Evolutionary conservation across 1,284 basidiomycete genomes (phyloP), one percentile per base, ranked within the genome.

Genomic region (Ceratobasidium papillatum): DNA sequence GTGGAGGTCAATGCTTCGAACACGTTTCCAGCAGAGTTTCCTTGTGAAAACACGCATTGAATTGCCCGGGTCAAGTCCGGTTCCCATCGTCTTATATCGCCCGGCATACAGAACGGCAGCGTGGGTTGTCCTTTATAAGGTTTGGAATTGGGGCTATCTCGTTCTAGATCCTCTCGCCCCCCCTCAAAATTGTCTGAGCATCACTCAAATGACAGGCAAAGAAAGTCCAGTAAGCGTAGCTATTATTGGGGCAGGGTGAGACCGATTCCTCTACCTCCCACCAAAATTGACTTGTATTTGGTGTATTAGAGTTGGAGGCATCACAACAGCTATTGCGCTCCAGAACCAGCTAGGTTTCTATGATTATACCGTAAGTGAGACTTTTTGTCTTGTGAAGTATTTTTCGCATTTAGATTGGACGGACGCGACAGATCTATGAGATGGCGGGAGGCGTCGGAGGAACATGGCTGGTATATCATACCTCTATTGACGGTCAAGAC

Each of bases 381-480:
- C 8, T 17, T 11, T 32, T 17, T 58, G 0, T 36, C n/a, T 30
- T 36, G n/a, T 34, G 3, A 65, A 49, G 41, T 11, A 25, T 30
- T 32, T 7, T 47, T 9, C 17, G 9, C n/a, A 38, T 22, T 49
- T 30, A 32, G 3, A 1, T 4, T 25, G 8, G 49, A 7, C 22
- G 9, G 4, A 27, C 12, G 9, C n/a, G 1, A 43, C 11, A 69
- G 66, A 69, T 69, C 22, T 69, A 58, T 41, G 66, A 69, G 17
- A 59, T 69, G 66, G 32, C 32, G 12, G 54, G 7, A 25, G 54
- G 54, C 38, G 54, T 69, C 27, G 66, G 66, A 27, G 66, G 66
- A 17, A 69, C 66, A 22, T 69, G 66, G 66, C 54, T 56, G 51
- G 66, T 69, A 51, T 38, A 22, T 34, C 27, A 25, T 12, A 68